These are phyloP conservation scores for Saccharum officinarum DNA, from an alignment of 176 grass and related monocot genomes.

Conservation along the genomic window DNA sequence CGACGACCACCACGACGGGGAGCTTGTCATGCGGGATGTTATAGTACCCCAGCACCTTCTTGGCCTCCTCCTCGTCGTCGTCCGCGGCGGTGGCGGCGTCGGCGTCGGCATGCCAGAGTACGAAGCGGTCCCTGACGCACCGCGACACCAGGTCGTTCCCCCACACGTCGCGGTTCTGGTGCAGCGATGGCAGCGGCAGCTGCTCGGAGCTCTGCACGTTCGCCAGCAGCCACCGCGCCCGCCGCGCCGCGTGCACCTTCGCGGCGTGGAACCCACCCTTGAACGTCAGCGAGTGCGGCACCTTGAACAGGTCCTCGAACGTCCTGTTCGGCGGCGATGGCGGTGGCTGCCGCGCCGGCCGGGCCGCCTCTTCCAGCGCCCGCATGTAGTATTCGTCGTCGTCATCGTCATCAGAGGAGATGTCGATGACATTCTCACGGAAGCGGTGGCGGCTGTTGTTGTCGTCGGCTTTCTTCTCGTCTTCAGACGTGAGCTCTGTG, in stretches of 20 bases:
- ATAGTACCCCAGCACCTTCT: conserved; percentile 15
- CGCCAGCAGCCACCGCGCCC: neutral
- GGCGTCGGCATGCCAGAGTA: conserved; percentile 14
- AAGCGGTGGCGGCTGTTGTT: no score
- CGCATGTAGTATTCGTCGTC: no score
- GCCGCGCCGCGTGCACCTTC: neutral
- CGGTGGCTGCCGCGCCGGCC: no score
- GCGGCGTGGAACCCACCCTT: conserved; percentile 4
- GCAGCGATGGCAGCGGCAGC: neutral
- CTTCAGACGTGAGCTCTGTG: no score
- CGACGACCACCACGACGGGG: conserved; percentile 16
- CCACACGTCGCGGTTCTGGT: conserved; percentile 24
- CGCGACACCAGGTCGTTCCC: neutral
- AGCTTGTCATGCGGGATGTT: neutral
- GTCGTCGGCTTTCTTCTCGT: no score
- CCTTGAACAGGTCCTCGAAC: neutral
- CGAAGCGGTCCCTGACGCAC: neutral
- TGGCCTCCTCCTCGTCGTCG: neutral
- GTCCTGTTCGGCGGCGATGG: neutral
- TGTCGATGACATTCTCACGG: no score
- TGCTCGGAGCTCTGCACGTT: neutral
- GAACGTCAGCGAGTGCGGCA: neutral
- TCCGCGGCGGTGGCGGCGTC: neutral
- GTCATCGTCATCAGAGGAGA: no score
- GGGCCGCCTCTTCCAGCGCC: no score